Conservation (phyloP, 768 basidiomycete species). For the Gelatoporia subvermispora region DNA sequence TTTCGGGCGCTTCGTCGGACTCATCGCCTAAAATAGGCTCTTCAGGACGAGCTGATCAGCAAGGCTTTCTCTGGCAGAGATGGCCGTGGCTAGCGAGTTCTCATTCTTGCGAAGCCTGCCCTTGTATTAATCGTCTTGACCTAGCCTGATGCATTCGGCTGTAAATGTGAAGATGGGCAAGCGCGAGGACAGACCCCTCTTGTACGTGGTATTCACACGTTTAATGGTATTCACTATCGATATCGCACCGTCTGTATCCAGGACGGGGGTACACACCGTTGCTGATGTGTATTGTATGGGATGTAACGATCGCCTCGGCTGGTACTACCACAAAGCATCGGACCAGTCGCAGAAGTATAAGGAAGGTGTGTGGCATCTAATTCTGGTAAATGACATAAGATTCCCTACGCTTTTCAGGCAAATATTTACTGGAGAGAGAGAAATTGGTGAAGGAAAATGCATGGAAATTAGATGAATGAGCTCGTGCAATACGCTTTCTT, state of each 20-base stretch:
- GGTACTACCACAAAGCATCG: slow-evolving; percentile 79
- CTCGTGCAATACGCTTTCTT: no score
- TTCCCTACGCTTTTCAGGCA: slow-evolving; percentile 40
- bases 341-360: slow-evolving; percentile 81
- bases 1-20: neutral
- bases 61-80: slow-evolving; percentile 83
- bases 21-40: slow-evolving; percentile 38
- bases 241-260: slow-evolving; percentile 20
- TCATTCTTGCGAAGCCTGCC: no score
- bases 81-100: slow-evolving; percentile 71
- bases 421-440: slow-evolving; percentile 78
- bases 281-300: slow-evolving; percentile 77
- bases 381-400: neutral
- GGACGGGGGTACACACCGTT: slow-evolving; percentile 78
- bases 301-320: slow-evolving; percentile 74
- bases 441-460: slow-evolving; percentile 77
- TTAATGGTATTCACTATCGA: neutral
- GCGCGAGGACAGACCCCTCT: slow-evolving; percentile 67
- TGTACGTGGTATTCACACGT: slow-evolving; percentile 37
- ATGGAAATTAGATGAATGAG: slow-evolving; percentile 57
- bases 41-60: slow-evolving; percentile 83
- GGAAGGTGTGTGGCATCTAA: slow-evolving; percentile 49
- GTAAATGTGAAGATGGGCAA: slow-evolving; percentile 69
- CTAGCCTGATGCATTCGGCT: slow-evolving; percentile 72
- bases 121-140: neutral